Base-by-base conservation (phyloP, 2,329 filamentous ascomycete genomes). In the Colletotrichum liaoningense region DNA sequence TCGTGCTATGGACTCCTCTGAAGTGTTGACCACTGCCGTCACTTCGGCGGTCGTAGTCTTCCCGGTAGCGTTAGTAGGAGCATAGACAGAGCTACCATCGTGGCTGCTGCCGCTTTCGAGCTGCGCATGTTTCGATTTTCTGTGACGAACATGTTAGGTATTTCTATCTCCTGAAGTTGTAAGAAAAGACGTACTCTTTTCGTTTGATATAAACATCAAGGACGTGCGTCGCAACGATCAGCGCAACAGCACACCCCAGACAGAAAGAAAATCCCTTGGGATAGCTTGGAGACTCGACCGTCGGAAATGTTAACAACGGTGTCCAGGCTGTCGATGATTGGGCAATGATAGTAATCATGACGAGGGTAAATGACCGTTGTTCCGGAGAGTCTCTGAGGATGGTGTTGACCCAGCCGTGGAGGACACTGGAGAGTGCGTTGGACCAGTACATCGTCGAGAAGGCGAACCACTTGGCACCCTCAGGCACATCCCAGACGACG, bases 281-380 rank as follows among this genome's bases (percentile, higher is more conserved):
- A 56, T 81, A 87, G 3, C 82, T 76, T 4, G 86, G 85, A 0
- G 81, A 81, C 73, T 87, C 84, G 5, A 84, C 81, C 0, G 85
- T 87, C 0, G 80, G 81, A 74, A 89, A 91, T 0, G 86, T 84
- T 4, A 91, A 77, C 5, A 90, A 75, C 3, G 85, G 86, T 3
- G 87, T 90, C 88, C 88, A 91, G 0, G 86, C 88, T 82, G 65
- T 89, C 85, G 46, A 89, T 80, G 2, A 87, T 88, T 90, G 0
- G 86, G 87, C 0, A 85, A 89, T 77, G 89, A 72, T 71, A 14
- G 72, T 72, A n/a, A 72, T 74, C 57, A 67, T 67, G 54, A 72
- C 72, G 28, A 71, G 56, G 4, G 72, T 74, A 38, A 74, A 71
- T 5, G 72, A 71, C 16, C 68, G 72, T 42, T 74, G 67, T 35